Conservation (phyloP, 257 asterid species). For the Primulina tabacum region DNA sequence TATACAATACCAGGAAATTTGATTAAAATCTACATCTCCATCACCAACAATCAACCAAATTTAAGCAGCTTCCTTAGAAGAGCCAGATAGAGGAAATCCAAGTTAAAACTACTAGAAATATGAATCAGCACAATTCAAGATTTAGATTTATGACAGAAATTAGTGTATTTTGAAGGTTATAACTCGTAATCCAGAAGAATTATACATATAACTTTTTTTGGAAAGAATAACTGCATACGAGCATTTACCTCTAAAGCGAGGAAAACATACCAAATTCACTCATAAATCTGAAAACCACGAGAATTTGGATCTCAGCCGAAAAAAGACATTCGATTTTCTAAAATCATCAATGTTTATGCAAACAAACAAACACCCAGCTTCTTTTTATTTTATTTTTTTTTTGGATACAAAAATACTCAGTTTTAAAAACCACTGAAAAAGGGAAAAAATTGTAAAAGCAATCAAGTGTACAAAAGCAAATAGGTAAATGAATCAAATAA, state of each 20-base stretch:
- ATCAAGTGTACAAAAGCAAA: background rate
- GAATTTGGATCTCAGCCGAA: background rate
- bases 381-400: too few species aligned
- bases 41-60: conserved; percentile 14
- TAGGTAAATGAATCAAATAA: background rate
- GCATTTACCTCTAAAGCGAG: background rate
- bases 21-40: conserved; percentile 39
- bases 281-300: background rate
- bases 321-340: background rate
- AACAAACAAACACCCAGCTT: background rate
- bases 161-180: background rate
- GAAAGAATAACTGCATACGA: background rate
- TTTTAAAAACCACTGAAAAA: background rate
- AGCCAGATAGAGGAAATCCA: background rate
- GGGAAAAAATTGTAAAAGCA: background rate
- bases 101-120: background rate
- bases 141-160: too few species aligned
- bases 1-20: background rate
- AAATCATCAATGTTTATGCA: background rate
- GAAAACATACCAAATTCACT: background rate
- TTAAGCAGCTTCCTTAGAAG: background rate
- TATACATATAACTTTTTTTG: background rate
- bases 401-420: background rate
- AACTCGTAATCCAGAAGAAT: background rate
- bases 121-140: background rate